Evolutionary conservation across 305 asterid genomes (phyloP).

Genomic region (Plantago coronopus): DNA sequence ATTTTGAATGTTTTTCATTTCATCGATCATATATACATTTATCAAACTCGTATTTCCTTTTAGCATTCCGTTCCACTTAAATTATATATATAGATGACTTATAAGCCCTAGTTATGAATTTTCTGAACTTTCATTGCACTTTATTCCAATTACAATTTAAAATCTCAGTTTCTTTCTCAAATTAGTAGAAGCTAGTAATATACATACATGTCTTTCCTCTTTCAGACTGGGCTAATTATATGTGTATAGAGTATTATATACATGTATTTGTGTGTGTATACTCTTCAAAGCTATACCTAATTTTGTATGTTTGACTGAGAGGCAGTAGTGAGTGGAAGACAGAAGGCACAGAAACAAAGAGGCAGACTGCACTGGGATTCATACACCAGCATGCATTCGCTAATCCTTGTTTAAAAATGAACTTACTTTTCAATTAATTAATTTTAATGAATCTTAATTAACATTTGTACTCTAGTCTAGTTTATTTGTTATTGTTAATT

Average conservation of each 20-base stretch:
- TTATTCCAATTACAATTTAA: too few relatives aligned
- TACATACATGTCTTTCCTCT: neutral
- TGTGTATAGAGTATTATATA: neutral
- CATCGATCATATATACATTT: too few relatives aligned
- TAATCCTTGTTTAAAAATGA: too few relatives aligned
- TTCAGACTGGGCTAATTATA: neutral
- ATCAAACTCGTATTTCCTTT: too few relatives aligned
- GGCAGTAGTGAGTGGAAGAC: conserved; percentile 60
- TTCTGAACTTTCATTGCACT: too few relatives aligned
- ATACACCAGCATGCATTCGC: conserved; percentile 26
- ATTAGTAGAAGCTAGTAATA: too few relatives aligned
- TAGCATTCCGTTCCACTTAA: too few relatives aligned
- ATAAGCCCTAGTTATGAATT: too few relatives aligned
- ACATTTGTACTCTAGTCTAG: conserved; percentile 16
- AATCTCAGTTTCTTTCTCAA: too few relatives aligned
- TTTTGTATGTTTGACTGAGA: conserved; percentile 42
- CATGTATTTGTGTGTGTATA: neutral
- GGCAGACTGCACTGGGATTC: conserved; percentile 20
- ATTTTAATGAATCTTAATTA: neutral
- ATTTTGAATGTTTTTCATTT: too few relatives aligned
- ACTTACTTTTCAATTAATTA: conserved; percentile 3
- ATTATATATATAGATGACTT: too few relatives aligned
- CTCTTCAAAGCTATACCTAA: conserved; percentile 17
- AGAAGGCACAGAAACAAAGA: conserved; percentile 71
- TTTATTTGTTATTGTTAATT: neutral